Conservation (phyloP, 345 rosid genomes). For the Arabidopsis suecica region DNA sequence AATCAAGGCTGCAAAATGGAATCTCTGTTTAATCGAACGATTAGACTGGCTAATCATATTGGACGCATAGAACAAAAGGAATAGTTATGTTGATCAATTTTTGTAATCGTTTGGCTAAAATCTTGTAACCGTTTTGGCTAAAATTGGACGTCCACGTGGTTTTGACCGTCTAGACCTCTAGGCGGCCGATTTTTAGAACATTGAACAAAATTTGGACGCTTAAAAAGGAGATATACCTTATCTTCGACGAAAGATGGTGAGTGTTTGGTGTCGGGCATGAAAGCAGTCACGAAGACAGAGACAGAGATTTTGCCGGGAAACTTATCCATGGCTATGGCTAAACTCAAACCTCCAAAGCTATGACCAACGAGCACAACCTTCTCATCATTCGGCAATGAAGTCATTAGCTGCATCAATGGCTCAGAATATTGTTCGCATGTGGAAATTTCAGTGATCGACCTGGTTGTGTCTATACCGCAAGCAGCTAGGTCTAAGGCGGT, state of each 20-base stretch:
- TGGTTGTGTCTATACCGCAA: slow-evolving; percentile 50
- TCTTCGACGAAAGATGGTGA: slow-evolving; percentile 30
- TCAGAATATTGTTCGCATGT: slow-evolving; percentile 50
- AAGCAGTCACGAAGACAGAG: slow-evolving; percentile 37
- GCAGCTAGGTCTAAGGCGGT: slow-evolving; percentile 58
- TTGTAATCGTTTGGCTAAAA: too few relatives aligned
- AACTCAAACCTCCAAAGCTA: slow-evolving; percentile 52
- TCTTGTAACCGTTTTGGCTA: too few relatives aligned
- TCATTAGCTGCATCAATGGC: slow-evolving; percentile 57
- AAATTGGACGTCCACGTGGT: too few relatives aligned
- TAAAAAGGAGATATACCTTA: neutral
- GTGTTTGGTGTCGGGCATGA: slow-evolving; percentile 45
- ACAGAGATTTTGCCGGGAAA: slow-evolving; percentile 40
- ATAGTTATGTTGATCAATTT: too few relatives aligned
- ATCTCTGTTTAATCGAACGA: too few relatives aligned
- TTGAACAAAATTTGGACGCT: too few relatives aligned
- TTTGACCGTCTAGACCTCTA: too few relatives aligned
- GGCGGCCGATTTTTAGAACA: too few relatives aligned
- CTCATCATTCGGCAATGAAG: slow-evolving; percentile 42
- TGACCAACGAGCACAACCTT: slow-evolving; percentile 72
- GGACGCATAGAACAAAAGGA: too few relatives aligned
- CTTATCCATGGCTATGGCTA: slow-evolving; percentile 54
- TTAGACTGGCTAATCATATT: too few relatives aligned
- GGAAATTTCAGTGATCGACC: slow-evolving; percentile 49
- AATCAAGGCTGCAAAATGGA: too few relatives aligned